Percentiles rank a stretch among this genome's conserved stretches.
Evolutionary conservation across 2,329 filamentous ascomycete species (phyloP).

Genomic region (Penicillium concentricum): DNA sequence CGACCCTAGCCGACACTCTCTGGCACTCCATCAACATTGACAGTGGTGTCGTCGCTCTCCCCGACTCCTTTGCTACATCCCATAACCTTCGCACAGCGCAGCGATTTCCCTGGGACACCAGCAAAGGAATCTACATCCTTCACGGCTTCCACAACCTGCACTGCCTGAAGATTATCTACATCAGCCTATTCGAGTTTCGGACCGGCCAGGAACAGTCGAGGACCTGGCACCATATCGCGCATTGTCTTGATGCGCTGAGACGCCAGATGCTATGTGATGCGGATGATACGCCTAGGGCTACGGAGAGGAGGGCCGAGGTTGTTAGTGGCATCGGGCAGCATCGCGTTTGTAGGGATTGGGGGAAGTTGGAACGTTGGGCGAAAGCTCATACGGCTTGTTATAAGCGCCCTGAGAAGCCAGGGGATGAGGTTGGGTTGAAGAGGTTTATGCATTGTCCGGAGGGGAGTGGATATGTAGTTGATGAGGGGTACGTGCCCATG

Average conservation of each 20-base stretch:
- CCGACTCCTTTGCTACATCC: background rate
- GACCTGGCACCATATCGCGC: background rate
- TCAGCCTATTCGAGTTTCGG: background rate
- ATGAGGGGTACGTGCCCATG: background rate
- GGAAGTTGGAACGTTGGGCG: background rate
- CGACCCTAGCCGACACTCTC: background rate
- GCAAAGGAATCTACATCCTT: background rate
- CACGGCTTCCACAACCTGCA: background rate
- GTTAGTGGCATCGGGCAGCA: background rate
- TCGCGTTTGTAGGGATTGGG: background rate
- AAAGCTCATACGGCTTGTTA: background rate
- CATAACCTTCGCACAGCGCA: background rate
- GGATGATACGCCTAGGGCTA: background rate
- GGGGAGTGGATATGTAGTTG: background rate
- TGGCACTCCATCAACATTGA: background rate
- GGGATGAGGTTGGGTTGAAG: background rate
- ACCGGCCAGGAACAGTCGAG: background rate
- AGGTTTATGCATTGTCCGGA: background rate
- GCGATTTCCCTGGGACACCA: background rate
- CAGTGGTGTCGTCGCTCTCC: background rate
- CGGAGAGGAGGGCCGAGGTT: background rate
- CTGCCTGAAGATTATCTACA: background rate
- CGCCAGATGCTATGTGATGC: background rate
- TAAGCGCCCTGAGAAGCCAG: background rate
- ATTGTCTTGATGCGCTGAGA: background rate